These are phyloP conservation scores for Achaetomiella virescens DNA, from an alignment of 495 filamentous ascomycete species.

Conservation along the genomic window DNA sequence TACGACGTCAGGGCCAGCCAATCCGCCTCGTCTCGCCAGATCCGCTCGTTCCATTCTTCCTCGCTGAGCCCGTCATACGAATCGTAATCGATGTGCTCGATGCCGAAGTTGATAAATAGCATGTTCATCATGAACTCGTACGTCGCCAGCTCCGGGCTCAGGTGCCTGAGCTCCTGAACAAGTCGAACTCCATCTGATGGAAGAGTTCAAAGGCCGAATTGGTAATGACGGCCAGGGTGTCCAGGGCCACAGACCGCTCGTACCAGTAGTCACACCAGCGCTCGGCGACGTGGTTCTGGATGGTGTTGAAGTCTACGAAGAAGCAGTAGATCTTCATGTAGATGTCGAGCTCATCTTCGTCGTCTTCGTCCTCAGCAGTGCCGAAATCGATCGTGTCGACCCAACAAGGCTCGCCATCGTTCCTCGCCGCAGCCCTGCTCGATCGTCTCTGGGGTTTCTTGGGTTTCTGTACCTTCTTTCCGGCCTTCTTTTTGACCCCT, in stretches of 20 bases:
- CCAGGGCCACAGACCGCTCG: constrained; percentile 15
- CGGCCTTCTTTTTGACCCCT: constrained; percentile 16
- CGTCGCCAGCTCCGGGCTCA: constrained; percentile 8
- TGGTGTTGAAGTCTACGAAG: constrained; percentile 30
- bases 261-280: constrained; percentile 28
- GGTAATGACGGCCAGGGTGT: constrained; percentile 24
- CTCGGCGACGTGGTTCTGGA: constrained; percentile 25
- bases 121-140: constrained; percentile 24
- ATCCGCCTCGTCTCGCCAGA: constrained; percentile 22
- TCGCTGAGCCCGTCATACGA: constrained; percentile 10
- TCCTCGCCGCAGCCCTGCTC: neutral
- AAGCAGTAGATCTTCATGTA: constrained; percentile 33
- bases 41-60: constrained; percentile 13
- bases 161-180: constrained; percentile 4
- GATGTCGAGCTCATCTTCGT: constrained; percentile 26
- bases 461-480: constrained; percentile 17
- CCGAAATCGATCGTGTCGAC: constrained; percentile 19
- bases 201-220: constrained; percentile 31
- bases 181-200: constrained; percentile 28
- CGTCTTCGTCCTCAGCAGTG: constrained; percentile 11
- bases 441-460: constrained; percentile 7
- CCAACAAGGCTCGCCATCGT: constrained; percentile 4
- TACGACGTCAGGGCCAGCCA: constrained; percentile 17
- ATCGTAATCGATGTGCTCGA: constrained; percentile 26
- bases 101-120: constrained; percentile 19